Percentiles rank a stretch among this genome's conserved stretches.
Conservation (phyloP, 2,329 filamentous ascomycete species). For the Diaporthe aspalathi region DNA sequence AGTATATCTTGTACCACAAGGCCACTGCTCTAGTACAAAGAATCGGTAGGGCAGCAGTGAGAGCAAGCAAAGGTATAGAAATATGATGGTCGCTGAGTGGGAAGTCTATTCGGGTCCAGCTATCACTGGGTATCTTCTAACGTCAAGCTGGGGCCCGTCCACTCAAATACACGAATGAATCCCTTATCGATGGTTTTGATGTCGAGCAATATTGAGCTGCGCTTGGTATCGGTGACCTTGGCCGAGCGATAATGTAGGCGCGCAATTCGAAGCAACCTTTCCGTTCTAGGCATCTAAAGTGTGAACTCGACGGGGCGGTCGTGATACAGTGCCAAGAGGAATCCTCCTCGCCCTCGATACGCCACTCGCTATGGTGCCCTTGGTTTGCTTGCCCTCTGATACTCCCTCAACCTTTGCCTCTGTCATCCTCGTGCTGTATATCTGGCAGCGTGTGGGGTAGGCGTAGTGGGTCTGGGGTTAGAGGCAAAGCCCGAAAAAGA, state of each 20-base stretch:
- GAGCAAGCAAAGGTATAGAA: background rate
- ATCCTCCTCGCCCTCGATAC: background rate
- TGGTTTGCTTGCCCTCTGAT: background rate
- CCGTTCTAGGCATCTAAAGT: constrained; percentile 16
- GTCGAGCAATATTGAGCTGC: background rate
- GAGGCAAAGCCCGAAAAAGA: background rate
- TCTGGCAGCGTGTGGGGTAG: background rate
- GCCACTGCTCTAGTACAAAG: background rate
- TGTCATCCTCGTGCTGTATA: background rate
- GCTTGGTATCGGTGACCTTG: background rate
- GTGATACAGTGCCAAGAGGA: constrained; percentile 3
- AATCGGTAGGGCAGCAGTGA: background rate
- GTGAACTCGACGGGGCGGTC: background rate
- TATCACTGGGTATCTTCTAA: background rate
- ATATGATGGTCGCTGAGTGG: background rate
- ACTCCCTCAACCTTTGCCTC: background rate
- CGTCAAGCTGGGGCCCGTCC: background rate
- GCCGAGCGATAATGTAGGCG: background rate
- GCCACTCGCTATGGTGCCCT: background rate
- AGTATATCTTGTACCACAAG: background rate
- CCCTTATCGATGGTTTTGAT: background rate
- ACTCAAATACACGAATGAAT: constrained; percentile 5
- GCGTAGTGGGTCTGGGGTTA: background rate
- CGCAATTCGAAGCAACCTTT: background rate
- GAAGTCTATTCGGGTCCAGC: background rate